Conservation (phyloP, 164 flowering plant genomes). For the Paratinospora sagittata region DNA sequence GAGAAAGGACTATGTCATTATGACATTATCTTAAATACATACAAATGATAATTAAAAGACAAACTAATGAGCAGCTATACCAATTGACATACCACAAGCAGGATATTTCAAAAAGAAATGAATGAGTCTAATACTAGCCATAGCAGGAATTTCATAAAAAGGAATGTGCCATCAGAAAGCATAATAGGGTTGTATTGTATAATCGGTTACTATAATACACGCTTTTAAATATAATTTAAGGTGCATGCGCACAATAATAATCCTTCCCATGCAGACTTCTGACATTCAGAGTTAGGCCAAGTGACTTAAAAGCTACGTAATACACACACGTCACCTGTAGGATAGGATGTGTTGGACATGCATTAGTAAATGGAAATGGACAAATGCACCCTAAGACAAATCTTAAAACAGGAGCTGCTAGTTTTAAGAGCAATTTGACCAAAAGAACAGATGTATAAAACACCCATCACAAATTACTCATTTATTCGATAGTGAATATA, state of each 20-base stretch:
- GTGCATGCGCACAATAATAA: not conserved
- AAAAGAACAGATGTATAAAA: too few relatives aligned
- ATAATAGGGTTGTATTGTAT: too few relatives aligned
- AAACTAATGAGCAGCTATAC: not conserved
- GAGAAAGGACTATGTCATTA: constrained; percentile 8
- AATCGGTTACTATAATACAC: too few relatives aligned
- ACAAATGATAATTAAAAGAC: not conserved
- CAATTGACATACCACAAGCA: not conserved
- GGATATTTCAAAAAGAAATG: too few relatives aligned
- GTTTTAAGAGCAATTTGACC: not conserved
- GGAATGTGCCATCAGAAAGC: not conserved
- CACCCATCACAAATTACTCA: too few relatives aligned
- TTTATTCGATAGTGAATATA: too few relatives aligned
- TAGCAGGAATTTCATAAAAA: not conserved
- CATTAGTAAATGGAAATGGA: not conserved
- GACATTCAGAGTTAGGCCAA: not conserved
- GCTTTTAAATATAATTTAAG: too few relatives aligned
- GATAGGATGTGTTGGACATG: too few relatives aligned
- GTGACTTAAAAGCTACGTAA: not conserved
- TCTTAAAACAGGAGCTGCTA: not conserved
- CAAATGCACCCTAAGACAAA: not conserved
- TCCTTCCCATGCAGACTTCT: not conserved
- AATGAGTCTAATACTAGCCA: not conserved
- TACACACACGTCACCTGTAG: too few relatives aligned
- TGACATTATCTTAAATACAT: not conserved